Evolutionary conservation across 768 basidiomycete species (phyloP).

Genomic region (Serendipita vermifera): DNA sequence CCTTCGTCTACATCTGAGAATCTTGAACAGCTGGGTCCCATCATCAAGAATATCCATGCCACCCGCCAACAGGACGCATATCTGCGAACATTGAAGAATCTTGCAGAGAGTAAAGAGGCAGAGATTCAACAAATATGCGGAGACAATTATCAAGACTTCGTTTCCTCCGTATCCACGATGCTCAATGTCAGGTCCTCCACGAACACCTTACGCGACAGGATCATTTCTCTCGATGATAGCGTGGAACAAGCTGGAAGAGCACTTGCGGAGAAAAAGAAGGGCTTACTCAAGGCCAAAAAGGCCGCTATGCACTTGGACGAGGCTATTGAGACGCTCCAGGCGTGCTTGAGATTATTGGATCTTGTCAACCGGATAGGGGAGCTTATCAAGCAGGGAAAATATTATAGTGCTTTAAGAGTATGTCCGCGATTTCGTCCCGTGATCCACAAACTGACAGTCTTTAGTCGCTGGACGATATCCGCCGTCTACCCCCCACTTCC

Average conservation of each 20-base stretch:
- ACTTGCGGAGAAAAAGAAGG: conserved; percentile 87
- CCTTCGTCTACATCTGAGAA: conserved; percentile 84
- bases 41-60: conserved; percentile 86
- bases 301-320: conserved; percentile 92
- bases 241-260: conserved; percentile 79
- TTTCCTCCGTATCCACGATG: conserved; percentile 90
- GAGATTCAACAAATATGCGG: conserved; percentile 95
- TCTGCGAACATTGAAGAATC: conserved; percentile 69
- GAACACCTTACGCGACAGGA: conserved; percentile 81
- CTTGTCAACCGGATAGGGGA: conserved; percentile 83
- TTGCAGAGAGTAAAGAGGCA: conserved; percentile 85
- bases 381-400: conserved; percentile 87
- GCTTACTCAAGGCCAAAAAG: conserved; percentile 77
- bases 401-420: conserved; percentile 93
- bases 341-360: conserved; percentile 83
- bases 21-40: conserved; percentile 86
- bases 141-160: conserved; percentile 97
- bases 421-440: conserved; percentile 27
- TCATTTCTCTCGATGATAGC: conserved; percentile 74
- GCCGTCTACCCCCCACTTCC: conserved; percentile 75
- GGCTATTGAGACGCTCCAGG: conserved; percentile 89
- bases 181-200: conserved; percentile 95
- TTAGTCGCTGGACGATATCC: conserved; percentile 91
- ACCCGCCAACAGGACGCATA: conserved; percentile 82
- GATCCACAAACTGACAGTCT: conserved; percentile 15